Evolutionary conservation across 2,329 filamentous ascomycete genomes (phyloP), one percentile per base, ranked within the genome.

Genomic region (Chlorencoelia australis): DNA sequence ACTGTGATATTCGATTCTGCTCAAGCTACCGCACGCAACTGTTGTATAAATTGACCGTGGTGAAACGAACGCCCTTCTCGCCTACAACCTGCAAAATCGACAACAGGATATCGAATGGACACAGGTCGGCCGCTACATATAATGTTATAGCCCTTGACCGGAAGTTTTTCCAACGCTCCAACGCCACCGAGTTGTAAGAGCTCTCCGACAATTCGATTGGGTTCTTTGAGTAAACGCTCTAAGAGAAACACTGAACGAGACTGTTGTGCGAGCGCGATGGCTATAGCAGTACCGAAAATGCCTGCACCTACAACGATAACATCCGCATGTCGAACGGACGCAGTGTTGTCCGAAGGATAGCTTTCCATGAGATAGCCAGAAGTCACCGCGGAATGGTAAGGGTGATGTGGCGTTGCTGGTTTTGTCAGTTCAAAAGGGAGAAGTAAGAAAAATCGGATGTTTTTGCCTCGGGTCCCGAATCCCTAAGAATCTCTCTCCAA

Each of bases 41-140:
- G 78, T 62, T 71, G 75, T 52, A 98, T 86, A 62, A 98, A 95
- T 49, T 86, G 76, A 31, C 91, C 91, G 62, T 98, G 91, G 65
- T 96, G 91, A 59, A 98, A 98, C 28, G 74, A 73, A 43, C 82
- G 68, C 24, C 91, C 91, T 54, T 85, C 71, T 2, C 82, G 78
- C 41, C 44, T 8, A n/a, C n/a, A n/a, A n/a, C n/a, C n/a, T n/a
- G n/a, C n/a, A n/a, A n/a, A n/a, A n/a, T n/a, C n/a, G n/a, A n/a
- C n/a, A n/a, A n/a, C n/a, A n/a, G n/a, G n/a, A n/a, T n/a, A n/a
- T n/a, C n/a, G n/a, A n/a, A n/a, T n/a, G n/a, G n/a, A n/a, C n/a
- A n/a, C n/a, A n/a, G n/a, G n/a, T n/a, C n/a, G n/a, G n/a, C n/a
- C n/a, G n/a, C n/a, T n/a, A n/a, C n/a, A n/a, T n/a, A n/a, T n/a